Conservation (phyloP, 2,329 filamentous ascomycete genomes). For the Fusarium sp. region DNA sequence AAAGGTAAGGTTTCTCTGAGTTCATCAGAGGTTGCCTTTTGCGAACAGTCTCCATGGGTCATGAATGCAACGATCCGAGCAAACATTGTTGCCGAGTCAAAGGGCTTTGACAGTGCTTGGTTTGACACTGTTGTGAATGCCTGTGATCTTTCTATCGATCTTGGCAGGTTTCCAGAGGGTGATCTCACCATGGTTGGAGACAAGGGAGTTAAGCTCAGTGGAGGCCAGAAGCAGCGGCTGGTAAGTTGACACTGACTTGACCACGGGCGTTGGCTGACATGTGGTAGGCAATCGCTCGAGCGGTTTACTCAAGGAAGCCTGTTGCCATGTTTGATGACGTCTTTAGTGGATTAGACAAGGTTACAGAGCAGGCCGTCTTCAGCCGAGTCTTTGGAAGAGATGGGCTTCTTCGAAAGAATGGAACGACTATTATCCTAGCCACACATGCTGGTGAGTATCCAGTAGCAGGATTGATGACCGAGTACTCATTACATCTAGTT, state of each 20-base stretch:
- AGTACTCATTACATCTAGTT: slow-evolving; percentile 19
- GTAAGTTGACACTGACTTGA: no score
- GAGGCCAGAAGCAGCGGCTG: slow-evolving; percentile 49
- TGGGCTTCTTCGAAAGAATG: slow-evolving; percentile 49
- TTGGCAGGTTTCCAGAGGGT: slow-evolving; percentile 37
- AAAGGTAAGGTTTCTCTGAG: slow-evolving; percentile 37
- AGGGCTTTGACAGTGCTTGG: slow-evolving; percentile 44
- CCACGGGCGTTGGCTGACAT: no score
- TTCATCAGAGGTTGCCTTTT: slow-evolving; percentile 42
- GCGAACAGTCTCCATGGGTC: slow-evolving; percentile 47
- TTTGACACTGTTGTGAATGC: slow-evolving; percentile 47
- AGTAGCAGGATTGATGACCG: fast-evolving
- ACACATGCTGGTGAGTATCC: slow-evolving; percentile 52
- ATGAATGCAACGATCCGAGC: slow-evolving; percentile 48
- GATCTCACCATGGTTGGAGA: slow-evolving; percentile 44
- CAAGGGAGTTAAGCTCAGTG: slow-evolving; percentile 48
- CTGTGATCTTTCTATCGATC: slow-evolving; percentile 48
- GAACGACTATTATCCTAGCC: slow-evolving; percentile 45
- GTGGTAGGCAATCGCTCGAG: slow-evolving; percentile 49
- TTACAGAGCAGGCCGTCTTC: slow-evolving; percentile 55
- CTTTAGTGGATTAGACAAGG: slow-evolving; percentile 53
- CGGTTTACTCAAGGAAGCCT: slow-evolving; percentile 46
- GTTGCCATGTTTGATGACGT: slow-evolving; percentile 53
- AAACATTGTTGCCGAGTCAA: slow-evolving; percentile 49
- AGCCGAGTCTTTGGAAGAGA: slow-evolving; percentile 49